Base-by-base conservation (phyloP, 805 yeast genomes). In the Hanseniaspora pseudoguilliermondii region DNA sequence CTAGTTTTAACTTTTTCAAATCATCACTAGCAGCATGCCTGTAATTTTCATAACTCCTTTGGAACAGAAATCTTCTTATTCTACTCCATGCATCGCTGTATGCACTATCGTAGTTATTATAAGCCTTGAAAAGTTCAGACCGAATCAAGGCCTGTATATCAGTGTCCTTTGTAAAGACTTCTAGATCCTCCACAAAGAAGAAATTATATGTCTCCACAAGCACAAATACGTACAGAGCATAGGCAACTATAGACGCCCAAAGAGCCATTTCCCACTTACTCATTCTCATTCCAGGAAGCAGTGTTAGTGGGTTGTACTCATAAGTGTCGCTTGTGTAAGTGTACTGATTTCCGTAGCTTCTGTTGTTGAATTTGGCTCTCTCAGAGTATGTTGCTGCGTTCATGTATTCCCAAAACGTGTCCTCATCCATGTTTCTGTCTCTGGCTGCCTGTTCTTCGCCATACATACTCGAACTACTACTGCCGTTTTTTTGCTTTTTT, bases 11-110 rank as follows among this genome's bases (percentile, higher is more conserved):
- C 1, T 42, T 42, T 38, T 20, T 43, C 7, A 40, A 5, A 40
- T 11, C 16, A 20, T 9, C 27, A 21, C 16, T 21, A 5, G 10
- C 43, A 21, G 27, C 25, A 20, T 40, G 27, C 21, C 43, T 40
- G 25, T 40, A 40, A 20, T 51, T 42, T 23, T 51, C 55, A 36
- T 34, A 44, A 25, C 49, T 44, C 20, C 49, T 43, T 16, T 43
- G 46, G 16, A 51, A 51, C 29, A 51, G 29, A 44, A 51, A 51
- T 21, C 55, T n/a, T 27, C 55, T 23, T 10, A 51, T 51, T 25
- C 55, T 16, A 25, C 40, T 51, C 49, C 49, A 51, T 5, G 55
- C 49, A 27, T 51, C 55, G 9, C 18, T 29, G 9, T 43, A 23
- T n/a, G 25, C 36, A 25, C 11, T 21, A 11, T 38, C 49, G 21